Evolutionary conservation across 1,139 yeast genomes (phyloP).

Genomic region (Petasospora fabianii): DNA sequence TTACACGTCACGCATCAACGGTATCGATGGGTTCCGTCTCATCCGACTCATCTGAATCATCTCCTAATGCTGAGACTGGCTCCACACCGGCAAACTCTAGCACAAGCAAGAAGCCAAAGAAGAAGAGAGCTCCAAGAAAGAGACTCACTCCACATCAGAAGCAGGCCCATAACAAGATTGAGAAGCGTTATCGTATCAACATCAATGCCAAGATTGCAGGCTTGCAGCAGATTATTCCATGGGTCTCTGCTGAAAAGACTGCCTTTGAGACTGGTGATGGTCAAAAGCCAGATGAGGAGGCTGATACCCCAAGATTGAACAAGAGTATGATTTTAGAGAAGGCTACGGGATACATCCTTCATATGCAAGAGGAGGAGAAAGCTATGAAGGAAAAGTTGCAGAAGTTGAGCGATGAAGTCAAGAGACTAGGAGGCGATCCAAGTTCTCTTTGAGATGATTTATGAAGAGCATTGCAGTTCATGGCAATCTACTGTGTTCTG

Average conservation of each 20-base stretch:
- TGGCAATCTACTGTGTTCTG: no score
- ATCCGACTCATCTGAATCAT: conserved; percentile 5
- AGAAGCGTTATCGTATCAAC: conserved; percentile 66
- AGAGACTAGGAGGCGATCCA: conserved; percentile 23
- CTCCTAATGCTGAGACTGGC: conserved; percentile 3
- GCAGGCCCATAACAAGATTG: conserved; percentile 69
- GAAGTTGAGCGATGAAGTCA: conserved; percentile 23
- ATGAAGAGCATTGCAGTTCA: no score
- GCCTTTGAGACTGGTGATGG: conserved; percentile 39
- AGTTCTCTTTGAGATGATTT: neutral
- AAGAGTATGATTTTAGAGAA: conserved; percentile 64
- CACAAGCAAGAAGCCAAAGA: conserved; percentile 30
- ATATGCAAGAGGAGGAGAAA: conserved; percentile 44
- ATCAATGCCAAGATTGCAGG: conserved; percentile 71
- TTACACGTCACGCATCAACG: conserved; percentile 11
- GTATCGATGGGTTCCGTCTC: conserved; percentile 12
- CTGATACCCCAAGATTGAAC: conserved; percentile 41
- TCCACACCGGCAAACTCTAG: conserved; percentile 5
- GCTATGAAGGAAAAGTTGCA: conserved; percentile 32
- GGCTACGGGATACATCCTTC: conserved; percentile 57
- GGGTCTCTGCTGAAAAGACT: conserved; percentile 55
- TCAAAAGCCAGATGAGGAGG: conserved; percentile 19
- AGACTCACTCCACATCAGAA: conserved; percentile 59
- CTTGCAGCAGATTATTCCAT: conserved; percentile 60
- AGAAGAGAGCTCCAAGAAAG: conserved; percentile 52